phyloP scores from a whole-genome alignment of 1,139 yeast genomes.

The Candida anutae region DNA sequence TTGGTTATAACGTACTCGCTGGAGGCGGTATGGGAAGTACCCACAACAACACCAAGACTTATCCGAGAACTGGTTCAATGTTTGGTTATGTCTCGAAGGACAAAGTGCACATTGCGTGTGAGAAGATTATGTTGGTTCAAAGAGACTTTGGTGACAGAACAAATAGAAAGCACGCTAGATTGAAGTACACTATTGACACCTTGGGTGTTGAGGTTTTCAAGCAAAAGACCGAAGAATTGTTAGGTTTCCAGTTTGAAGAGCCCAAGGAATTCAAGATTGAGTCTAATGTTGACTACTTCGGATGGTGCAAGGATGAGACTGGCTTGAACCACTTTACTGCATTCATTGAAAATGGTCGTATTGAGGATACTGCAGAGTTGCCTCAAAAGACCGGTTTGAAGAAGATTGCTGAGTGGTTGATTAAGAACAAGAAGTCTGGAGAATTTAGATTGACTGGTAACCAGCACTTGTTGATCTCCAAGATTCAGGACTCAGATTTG shows the following conservation, averaged over 20 bases:
- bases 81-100: constrained; percentile 70
- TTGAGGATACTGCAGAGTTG: constrained; percentile 83
- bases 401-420: constrained; percentile 67
- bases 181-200: constrained; percentile 93
- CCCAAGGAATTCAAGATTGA: constrained; percentile 70
- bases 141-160: constrained; percentile 93
- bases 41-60: constrained; percentile 93
- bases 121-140: constrained; percentile 88
- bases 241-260: constrained; percentile 69
- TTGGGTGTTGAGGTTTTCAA: constrained; percentile 80
- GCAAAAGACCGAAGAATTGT: constrained; percentile 70
- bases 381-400: constrained; percentile 87
- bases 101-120: constrained; percentile 71
- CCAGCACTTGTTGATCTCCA: constrained; percentile 80
- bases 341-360: constrained; percentile 94
- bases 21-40: constrained; percentile 99
- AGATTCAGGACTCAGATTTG: constrained; percentile 63
- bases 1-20: constrained; percentile 80
- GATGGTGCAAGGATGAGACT: constrained; percentile 88
- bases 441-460: constrained; percentile 93
- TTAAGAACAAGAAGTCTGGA: constrained; percentile 47
- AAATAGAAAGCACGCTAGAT: constrained; percentile 95
- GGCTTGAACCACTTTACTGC: constrained; percentile 88
- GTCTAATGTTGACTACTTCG: constrained; percentile 85
- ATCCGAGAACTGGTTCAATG: constrained; percentile 88